Conservation (phyloP, 768 basidiomycete genomes). For the Saitozyma sp. region DNA sequence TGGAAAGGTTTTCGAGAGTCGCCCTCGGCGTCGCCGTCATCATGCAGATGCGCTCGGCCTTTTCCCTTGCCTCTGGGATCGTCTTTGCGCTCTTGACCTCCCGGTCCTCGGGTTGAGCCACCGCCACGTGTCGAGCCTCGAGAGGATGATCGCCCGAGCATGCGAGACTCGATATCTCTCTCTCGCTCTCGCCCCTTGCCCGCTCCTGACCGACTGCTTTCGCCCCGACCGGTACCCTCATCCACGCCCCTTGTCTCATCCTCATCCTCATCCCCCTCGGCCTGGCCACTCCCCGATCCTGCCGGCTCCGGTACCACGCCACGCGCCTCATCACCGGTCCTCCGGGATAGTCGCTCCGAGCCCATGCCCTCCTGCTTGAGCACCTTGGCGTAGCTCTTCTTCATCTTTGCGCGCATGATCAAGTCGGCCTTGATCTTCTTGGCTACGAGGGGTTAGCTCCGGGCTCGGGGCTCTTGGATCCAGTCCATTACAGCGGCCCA, state of each 20-base stretch:
- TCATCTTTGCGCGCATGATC: constrained; percentile 49
- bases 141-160: background rate
- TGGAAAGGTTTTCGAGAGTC: background rate
- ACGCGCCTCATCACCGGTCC: background rate
- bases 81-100: background rate
- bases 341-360: constrained; percentile 60
- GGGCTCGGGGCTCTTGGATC: background rate
- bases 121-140: no score
- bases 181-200: background rate
- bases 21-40: background rate
- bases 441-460: constrained; percentile 21
- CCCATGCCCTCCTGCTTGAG: constrained; percentile 80
- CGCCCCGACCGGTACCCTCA: constrained; percentile 8
- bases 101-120: background rate
- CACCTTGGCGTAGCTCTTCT: constrained; percentile 62
- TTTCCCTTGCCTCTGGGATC: constrained; percentile 5
- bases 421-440: constrained; percentile 52
- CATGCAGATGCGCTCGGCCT: background rate
- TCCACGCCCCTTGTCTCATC: constrained; percentile 9
- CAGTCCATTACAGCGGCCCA: no score
- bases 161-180: background rate
- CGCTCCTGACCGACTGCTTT: constrained; percentile 5
- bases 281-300: background rate
- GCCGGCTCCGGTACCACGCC: background rate
- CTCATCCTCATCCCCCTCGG: constrained; percentile 8